phyloP scores from a whole-genome alignment of 176 grass and related monocot genomes.

The Pontederia crassipes region DNA sequence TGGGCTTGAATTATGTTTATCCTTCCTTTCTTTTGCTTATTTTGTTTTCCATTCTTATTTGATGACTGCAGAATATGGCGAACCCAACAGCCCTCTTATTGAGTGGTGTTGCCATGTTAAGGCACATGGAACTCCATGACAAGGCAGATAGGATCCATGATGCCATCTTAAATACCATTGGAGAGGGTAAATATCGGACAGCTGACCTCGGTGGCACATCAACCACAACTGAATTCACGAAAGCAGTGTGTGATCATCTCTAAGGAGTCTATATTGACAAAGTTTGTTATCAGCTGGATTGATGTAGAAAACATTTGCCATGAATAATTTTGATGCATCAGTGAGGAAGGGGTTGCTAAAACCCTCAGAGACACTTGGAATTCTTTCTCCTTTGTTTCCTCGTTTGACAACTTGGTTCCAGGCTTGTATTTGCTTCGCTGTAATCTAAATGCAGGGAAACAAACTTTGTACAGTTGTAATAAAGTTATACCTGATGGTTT shows the following conservation, averaged over 20 bases:
- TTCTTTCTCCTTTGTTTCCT: too few species aligned
- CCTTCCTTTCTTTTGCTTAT: neutral
- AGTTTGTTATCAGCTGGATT: too few species aligned
- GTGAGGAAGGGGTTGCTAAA: too few species aligned
- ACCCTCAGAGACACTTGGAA: too few species aligned
- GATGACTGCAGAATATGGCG: slow-evolving; percentile 51
- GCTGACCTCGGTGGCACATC: slow-evolving; percentile 66
- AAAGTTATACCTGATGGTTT: too few species aligned
- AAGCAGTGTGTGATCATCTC: slow-evolving; percentile 69
- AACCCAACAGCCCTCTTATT: slow-evolving; percentile 70
- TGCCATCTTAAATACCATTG: slow-evolving; percentile 57
- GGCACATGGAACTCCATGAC: slow-evolving; percentile 51
- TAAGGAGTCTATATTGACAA: slow-evolving; percentile 12
- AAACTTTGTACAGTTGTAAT: too few species aligned
- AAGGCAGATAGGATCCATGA: slow-evolving; percentile 63
- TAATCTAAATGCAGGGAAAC: too few species aligned
- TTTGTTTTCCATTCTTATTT: neutral
- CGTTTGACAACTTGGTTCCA: too few species aligned
- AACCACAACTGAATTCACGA: slow-evolving; percentile 67
- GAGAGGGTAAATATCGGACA: slow-evolving; percentile 58
- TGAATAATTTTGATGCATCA: too few species aligned
- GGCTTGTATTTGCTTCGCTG: too few species aligned
- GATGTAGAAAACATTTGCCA: too few species aligned
- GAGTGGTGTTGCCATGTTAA: slow-evolving; percentile 79
- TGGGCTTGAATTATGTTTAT: neutral